Evolutionary conservation across 352 stramenopile species (phyloP).

Genomic region (Globisporangium heterothallicum): DNA sequence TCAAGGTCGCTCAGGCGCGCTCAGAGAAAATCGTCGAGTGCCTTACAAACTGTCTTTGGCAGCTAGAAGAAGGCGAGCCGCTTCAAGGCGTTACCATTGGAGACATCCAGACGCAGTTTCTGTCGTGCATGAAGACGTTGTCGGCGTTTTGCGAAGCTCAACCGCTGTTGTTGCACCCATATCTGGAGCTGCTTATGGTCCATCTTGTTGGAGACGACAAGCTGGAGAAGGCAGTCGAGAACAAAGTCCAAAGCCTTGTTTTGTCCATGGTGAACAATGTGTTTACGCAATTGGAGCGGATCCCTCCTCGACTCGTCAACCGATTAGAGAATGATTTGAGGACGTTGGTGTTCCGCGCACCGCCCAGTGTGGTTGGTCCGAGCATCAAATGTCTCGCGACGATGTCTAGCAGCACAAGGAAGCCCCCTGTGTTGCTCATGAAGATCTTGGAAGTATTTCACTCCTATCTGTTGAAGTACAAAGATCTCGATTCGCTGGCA

Average conservation of each 20-base stretch:
- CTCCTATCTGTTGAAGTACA: constrained; percentile 48
- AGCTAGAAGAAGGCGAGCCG: constrained; percentile 61
- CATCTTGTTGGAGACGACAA: constrained; percentile 65
- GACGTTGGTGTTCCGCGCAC: constrained; percentile 45
- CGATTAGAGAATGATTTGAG: constrained; percentile 63
- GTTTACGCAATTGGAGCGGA: constrained; percentile 43
- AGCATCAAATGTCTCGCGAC: constrained; percentile 72
- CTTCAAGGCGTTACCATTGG: constrained; percentile 50
- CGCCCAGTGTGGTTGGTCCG: constrained; percentile 79
- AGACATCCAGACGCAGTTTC: constrained; percentile 53
- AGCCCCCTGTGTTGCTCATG: constrained; percentile 37
- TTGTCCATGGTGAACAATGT: constrained; percentile 61
- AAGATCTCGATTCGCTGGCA: constrained; percentile 23
- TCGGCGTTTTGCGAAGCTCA: constrained; percentile 68
- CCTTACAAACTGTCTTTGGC: constrained; percentile 59
- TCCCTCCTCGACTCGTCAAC: constrained; percentile 34
- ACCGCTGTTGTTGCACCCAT: constrained; percentile 43
- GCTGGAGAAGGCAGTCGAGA: constrained; percentile 41
- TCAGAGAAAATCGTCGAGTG: constrained; percentile 62
- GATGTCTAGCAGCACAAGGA: constrained; percentile 39
- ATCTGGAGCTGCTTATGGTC: constrained; percentile 68
- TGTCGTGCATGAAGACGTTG: constrained; percentile 75
- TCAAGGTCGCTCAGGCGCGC: constrained; percentile 39
- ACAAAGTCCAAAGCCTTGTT: constrained; percentile 54
- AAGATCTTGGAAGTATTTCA: constrained; percentile 69